Percentiles rank a stretch among this genome's conserved stretches.
phyloP scores from a whole-genome alignment of 331 rosid species.

The Phaseolus coccineus region DNA sequence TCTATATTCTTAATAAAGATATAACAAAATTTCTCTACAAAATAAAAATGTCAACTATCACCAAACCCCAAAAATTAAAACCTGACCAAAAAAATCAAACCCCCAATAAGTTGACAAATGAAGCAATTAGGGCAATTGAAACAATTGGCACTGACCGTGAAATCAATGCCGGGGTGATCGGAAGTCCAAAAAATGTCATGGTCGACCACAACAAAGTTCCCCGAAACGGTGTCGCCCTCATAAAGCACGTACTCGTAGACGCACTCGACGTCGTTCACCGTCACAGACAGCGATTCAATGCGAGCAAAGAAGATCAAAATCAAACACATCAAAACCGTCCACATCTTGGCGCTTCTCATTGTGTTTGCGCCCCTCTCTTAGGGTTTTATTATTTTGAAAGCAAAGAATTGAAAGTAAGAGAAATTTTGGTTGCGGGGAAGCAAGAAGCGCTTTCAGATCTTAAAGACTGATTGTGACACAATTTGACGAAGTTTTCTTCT shows the following conservation, averaged over 20 bases:
- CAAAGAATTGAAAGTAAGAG: neutral
- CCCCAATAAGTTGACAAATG: neutral
- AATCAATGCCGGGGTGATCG: constrained; percentile 97
- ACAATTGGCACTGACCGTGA: constrained; percentile 58
- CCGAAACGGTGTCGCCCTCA: constrained; percentile 84
- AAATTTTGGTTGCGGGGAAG: neutral
- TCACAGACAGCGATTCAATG: constrained; percentile 77
- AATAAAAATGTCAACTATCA: constrained; percentile 23
- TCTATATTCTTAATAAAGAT: neutral
- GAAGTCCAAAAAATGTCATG: constrained; percentile 94
- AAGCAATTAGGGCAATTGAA: constrained; percentile 20
- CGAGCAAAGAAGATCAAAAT: constrained; percentile 55
- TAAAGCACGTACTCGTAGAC: constrained; percentile 88
- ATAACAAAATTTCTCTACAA: constrained; percentile 16
- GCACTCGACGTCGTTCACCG: constrained; percentile 88
- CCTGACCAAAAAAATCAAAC: too few relatives aligned
- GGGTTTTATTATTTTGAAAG: constrained; percentile 11
- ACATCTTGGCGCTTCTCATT: constrained; percentile 51
- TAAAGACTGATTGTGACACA: neutral
- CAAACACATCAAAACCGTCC: constrained; percentile 58
- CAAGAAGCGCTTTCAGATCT: constrained; percentile 37
- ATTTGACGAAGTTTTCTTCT: neutral
- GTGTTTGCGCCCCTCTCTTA: neutral
- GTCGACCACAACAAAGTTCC: constrained; percentile 93
- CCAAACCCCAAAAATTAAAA: neutral